Base-by-base conservation (phyloP, 805 yeast genomes). In the Lachancea quebecensis region DNA sequence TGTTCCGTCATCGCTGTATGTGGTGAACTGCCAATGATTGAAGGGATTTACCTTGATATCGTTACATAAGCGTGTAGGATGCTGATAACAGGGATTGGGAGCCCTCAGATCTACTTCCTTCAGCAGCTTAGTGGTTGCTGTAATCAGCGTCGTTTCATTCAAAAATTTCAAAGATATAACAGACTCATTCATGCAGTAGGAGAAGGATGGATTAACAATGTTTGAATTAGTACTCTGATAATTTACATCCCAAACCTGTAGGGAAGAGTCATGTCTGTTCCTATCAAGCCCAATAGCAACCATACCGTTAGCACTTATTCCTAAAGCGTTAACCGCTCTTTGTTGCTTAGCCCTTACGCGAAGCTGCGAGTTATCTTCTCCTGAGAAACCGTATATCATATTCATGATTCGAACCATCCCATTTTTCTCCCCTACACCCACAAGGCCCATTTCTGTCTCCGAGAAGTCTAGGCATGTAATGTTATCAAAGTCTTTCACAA, bases 1-100 rank as follows among this genome's bases (percentile, higher is more conserved):
- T 0, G 93, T 77, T 1, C 96, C 95, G 56, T 85, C 91, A 54
- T 89, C 96, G 42, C 86, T 78, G 50, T 77, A 77, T 0, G 95
- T 81, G 14, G 87, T 78, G 61, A 90, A 86, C 50, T 77, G 72
- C 62, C 77, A 74, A 10, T 73, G 73, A 56, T 81, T 79, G 57
- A 78, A 78, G 2, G 85, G 91, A 58, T 86, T 90, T 28, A 81
- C 69, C 8, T 77, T 71, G 38, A 90, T 72, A 15, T 84, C 84
- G 54, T 78, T 71, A 0, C 89, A 79, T 48, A 85, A 77, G 54
- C 82, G 78, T 0, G 95, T 83, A 2, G 90, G 83, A 56, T 85
- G 72, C 59, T 86, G 95, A 56, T 77, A 81, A 1, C 74, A 73
- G 0, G 90, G 86, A 27, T 73, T 74, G 15, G 78, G 79, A 0